A percentile compares a stretch with the other conserved stretches of the same genome.
These are phyloP conservation scores for Lactifluus hygrophoroides DNA, from an alignment of 768 basidiomycete species.

Conservation along the genomic window DNA sequence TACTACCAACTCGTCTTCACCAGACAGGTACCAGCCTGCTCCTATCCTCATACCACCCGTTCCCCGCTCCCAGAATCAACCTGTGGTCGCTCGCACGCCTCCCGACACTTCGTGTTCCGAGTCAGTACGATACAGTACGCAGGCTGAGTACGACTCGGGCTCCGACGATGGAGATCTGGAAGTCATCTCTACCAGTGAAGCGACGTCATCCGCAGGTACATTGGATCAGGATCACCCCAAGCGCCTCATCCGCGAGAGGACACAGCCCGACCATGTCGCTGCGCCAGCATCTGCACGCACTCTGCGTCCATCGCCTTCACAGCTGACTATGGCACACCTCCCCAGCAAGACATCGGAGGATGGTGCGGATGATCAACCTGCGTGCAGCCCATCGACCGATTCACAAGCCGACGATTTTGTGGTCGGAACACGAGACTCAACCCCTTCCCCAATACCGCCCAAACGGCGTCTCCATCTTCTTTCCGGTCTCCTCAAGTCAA, in stretches of 20 bases:
- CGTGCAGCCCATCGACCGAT: slow-evolving; percentile 15
- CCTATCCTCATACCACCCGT: slow-evolving; percentile 19
- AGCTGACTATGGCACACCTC: slow-evolving; percentile 13
- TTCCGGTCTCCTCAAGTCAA: slow-evolving; percentile 12
- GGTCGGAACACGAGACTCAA: not conserved
- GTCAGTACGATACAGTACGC: slow-evolving; percentile 19
- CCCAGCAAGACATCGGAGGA: slow-evolving; percentile 1
- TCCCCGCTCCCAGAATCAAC: slow-evolving; percentile 10
- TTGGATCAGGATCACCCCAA: slow-evolving; percentile 13
- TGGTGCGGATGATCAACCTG: slow-evolving; percentile 7
- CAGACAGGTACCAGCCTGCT: slow-evolving; percentile 6
- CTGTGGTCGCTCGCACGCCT: slow-evolving; percentile 4
- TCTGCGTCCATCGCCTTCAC: slow-evolving; percentile 14
- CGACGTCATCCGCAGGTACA: not conserved
- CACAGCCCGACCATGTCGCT: not conserved
- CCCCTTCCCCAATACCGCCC: slow-evolving; percentile 9
- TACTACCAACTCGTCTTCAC: slow-evolving; percentile 8
- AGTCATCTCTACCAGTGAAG: slow-evolving; percentile 18
- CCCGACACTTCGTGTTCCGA: slow-evolving; percentile 5
- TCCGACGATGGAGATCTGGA: slow-evolving; percentile 18
- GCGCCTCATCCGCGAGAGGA: not conserved
- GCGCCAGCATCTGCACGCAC: not conserved
- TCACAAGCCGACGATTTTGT: slow-evolving; percentile 4
- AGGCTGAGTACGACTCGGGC: slow-evolving; percentile 20
- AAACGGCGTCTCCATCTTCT: slow-evolving; percentile 19